These are phyloP conservation scores for Hyphodiscus hymeniophilus DNA, from an alignment of 495 filamentous ascomycete species.

Conservation along the genomic window DNA sequence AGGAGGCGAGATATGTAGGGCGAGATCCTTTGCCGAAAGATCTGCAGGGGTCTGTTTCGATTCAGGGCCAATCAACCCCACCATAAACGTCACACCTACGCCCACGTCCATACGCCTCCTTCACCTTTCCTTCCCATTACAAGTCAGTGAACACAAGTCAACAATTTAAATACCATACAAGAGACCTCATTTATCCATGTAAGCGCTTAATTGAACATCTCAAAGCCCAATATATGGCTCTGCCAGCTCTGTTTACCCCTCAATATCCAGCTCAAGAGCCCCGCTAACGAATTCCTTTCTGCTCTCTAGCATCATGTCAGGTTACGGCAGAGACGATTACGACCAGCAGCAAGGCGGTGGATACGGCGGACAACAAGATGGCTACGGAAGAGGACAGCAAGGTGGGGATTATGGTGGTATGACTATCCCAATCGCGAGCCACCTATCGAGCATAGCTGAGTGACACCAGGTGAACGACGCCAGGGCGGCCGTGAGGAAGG, in stretches of 20 bases:
- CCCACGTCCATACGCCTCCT: too few species aligned
- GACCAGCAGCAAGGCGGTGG: conserved; percentile 10
- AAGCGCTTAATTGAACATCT: neutral
- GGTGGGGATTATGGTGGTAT: conserved; percentile 6
- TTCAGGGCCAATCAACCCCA: too few species aligned
- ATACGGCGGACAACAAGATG: neutral
- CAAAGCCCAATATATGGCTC: neutral
- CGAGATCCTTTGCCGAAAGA: too few species aligned
- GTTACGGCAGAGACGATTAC: conserved; percentile 9
- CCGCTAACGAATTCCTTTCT: neutral
- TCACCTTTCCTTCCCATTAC: too few species aligned
- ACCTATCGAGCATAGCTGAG: too few species aligned
- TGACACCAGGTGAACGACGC: neutral
- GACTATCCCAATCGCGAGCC: too few species aligned
- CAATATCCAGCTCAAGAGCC: neutral
- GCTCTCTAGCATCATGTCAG: conserved; percentile 1
- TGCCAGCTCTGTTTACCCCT: neutral
- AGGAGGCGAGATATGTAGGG: too few species aligned
- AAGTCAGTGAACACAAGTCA: too few species aligned
- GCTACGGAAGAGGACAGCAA: conserved; percentile 5
- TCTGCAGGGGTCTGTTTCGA: too few species aligned
- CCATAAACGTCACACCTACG: too few species aligned
- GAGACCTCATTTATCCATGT: neutral
- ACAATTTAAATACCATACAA: too few species aligned
- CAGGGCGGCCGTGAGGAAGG: neutral